Base-by-base conservation (phyloP, 176 grass and related monocot genomes). In the Alloteropsis semialata region DNA sequence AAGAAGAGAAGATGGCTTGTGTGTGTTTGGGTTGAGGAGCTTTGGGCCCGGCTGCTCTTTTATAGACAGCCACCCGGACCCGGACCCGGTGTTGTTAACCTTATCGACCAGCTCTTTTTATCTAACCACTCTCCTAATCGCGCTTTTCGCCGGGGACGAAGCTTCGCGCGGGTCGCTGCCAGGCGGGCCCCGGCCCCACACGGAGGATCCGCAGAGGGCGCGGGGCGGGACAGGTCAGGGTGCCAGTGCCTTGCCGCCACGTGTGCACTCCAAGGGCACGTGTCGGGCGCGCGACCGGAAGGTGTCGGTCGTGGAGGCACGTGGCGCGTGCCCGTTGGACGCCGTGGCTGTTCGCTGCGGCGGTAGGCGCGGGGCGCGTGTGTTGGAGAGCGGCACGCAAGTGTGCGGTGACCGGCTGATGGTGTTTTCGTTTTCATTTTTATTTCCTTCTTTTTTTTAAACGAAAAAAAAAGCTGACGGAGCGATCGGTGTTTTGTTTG, bases 261-360 rank as follows among this genome's bases (percentile, higher is more conserved):
- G 78, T 87, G 48, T 5, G 2, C 0, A 0, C 0, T 0, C 0
- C 0, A 4, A 9, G 2, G 85, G 0, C 80, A 78, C 79, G 72
- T 83, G 73, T 10, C 32, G 1, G 2, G 14, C 0, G 1, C 0
- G 3, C 2, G 0, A 88, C 80, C 65, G 80, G 6, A 8, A 77
- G 1, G 80, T 88, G 86, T 11, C 73, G 4, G 80, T 78, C 4
- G 3, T 0, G 0, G 0, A 6, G 3, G 2, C 4, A 53, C 86
- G 80, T 88, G 80, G 65, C 74, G 34, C 1, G 10, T 84, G 62
- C 57, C 9, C 5, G 34, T 15, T 80, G 77, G 45, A 22, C 0
- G 55, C 37, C 8, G 39, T 6, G 41, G 43, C 7, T 16, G 25
- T 1, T 15, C 3, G 50, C 25, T 16, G 36, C 64, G 34, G n/a